These are phyloP conservation scores for Plantago ovata DNA, from an alignment of 257 asterid genomes.

Conservation along the genomic window DNA sequence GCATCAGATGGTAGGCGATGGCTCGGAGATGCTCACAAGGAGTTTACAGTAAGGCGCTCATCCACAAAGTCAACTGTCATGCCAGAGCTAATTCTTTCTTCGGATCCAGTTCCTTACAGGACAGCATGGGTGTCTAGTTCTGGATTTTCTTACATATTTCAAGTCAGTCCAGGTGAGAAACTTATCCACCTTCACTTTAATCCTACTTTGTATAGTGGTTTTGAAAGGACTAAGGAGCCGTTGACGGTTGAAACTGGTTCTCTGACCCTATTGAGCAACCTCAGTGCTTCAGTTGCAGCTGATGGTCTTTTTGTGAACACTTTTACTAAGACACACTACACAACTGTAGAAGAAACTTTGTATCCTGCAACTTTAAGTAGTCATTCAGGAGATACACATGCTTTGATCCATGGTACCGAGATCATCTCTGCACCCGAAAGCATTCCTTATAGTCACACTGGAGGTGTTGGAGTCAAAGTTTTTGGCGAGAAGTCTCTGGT, in stretches of 20 bases:
- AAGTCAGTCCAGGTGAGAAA: conserved; percentile 11
- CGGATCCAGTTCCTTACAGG: conserved; percentile 2
- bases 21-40: conserved; percentile 3
- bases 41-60: conserved; percentile 1
- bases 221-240: conserved; percentile 3
- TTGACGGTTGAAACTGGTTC: conserved; percentile 13
- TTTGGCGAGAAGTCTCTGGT: conserved; percentile 28
- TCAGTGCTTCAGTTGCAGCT: conserved; percentile 18
- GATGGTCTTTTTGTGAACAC: conserved; percentile 16
- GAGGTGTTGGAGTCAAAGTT: conserved; percentile 17
- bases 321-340: conserved; percentile 31
- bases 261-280: conserved; percentile 11
- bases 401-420: conserved; percentile 41
- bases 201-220: conserved; percentile 6
- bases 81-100: neutral
- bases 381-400: conserved; percentile 17
- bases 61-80: neutral
- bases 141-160: conserved; percentile 6
- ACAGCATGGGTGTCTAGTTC: conserved; percentile 9
- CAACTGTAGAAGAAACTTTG: conserved; percentile 24
- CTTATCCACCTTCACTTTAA: conserved; percentile 17
- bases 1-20: conserved; percentile 3
- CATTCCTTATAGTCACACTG: conserved; percentile 26
- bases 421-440: conserved; percentile 32
- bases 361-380: conserved; percentile 18